A percentile compares a stretch with the other conserved stretches of the same genome.
phyloP scores from a whole-genome alignment of 345 rosid species.

The Citrus unshiu region DNA sequence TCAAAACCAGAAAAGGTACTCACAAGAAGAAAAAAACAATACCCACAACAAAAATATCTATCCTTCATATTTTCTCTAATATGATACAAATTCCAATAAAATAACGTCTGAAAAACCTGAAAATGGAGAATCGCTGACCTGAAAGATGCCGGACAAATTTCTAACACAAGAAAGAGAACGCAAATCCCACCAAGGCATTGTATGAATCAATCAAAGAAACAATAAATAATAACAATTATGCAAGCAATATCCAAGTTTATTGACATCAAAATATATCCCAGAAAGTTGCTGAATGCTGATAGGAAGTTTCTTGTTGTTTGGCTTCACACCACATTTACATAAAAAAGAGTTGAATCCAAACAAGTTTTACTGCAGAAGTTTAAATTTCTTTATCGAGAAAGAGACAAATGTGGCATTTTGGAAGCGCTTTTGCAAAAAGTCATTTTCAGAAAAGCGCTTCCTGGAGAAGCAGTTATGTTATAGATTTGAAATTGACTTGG shows the following conservation, averaged over 20 bases:
- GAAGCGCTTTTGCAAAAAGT: neutral
- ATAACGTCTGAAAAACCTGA: neutral
- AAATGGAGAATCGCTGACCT: conserved; percentile 21
- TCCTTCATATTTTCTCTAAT: neutral
- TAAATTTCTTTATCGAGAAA: neutral
- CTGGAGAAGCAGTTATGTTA: neutral
- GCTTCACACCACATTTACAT: neutral
- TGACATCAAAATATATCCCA: neutral
- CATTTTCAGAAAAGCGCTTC: neutral
- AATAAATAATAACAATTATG: neutral
- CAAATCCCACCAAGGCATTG: conserved; percentile 36
- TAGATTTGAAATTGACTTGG: too few relatives aligned
- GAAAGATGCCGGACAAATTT: conserved; percentile 19
- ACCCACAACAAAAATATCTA: neutral
- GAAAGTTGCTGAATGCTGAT: neutral
- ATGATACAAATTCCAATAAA: neutral
- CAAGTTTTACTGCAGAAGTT: neutral
- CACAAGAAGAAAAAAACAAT: neutral
- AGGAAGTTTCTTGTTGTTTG: conserved; percentile 5
- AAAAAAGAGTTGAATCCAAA: neutral
- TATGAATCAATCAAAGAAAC: conserved; percentile 4
- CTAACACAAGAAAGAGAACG: conserved; percentile 22
- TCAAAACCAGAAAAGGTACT: neutral
- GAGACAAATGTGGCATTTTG: neutral
- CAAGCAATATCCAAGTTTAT: conserved; percentile 1